A percentile compares a stretch with the other conserved stretches of the same genome.
Conservation (phyloP, 176 grass and related monocot species). For the Alloteropsis semialata region DNA sequence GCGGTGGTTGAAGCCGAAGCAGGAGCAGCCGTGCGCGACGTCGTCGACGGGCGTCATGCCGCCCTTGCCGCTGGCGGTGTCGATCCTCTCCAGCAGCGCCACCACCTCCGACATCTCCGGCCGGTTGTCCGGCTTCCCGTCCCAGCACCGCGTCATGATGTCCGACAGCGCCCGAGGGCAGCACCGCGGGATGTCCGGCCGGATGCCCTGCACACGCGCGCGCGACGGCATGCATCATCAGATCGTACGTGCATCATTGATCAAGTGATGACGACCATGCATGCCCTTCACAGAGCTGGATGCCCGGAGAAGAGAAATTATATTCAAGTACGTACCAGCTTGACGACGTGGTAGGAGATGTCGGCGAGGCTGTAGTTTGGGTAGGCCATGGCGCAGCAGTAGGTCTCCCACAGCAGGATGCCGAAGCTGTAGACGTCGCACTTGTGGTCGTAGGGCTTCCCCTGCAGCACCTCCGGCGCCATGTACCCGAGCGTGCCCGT, state of each 20-base stretch:
- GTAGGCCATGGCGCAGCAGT: slow-evolving; percentile 91
- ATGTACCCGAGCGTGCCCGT: slow-evolving; percentile 86
- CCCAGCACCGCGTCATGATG: slow-evolving; percentile 84
- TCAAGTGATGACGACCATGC: no score
- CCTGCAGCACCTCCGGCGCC: slow-evolving; percentile 92
- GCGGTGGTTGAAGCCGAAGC: slow-evolving; percentile 38
- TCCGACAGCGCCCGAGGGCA: slow-evolving; percentile 61
- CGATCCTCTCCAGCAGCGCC: slow-evolving; percentile 67
- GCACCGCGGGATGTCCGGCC: slow-evolving; percentile 73
- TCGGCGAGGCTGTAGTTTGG: slow-evolving; percentile 63
- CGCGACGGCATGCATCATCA: neutral
- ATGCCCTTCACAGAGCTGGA: no score
- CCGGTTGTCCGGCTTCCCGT: slow-evolving; percentile 62
- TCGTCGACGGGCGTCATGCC: slow-evolving; percentile 50
- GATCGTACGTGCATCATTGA: no score
- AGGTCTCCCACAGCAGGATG: slow-evolving; percentile 86
- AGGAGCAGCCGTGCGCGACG: slow-evolving; percentile 39
- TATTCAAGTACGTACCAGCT: slow-evolving; percentile 58
- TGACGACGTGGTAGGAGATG: slow-evolving; percentile 72
- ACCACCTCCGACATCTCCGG: slow-evolving; percentile 87
- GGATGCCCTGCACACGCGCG: slow-evolving; percentile 42
- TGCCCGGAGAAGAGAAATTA: no score
- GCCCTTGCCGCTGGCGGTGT: slow-evolving; percentile 47
- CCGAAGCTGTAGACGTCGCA: slow-evolving; percentile 94
- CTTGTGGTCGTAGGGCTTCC: slow-evolving; percentile 74